phyloP scores from a whole-genome alignment of 305 asterid species.

The Solanum chacoense region DNA sequence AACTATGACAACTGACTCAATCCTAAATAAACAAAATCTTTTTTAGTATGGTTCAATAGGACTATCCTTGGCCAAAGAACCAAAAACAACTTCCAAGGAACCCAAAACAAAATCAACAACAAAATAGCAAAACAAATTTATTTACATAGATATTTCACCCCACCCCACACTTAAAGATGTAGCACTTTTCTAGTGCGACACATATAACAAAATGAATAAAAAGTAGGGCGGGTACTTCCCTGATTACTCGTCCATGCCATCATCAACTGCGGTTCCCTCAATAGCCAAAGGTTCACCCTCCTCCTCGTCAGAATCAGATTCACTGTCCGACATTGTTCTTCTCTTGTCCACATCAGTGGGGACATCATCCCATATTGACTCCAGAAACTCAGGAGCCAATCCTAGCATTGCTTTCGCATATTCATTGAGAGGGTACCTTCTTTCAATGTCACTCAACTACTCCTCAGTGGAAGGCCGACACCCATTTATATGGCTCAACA shows the following conservation, averaged over 20 bases:
- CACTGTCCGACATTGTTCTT: not conserved
- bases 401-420: not conserved
- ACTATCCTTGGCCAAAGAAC: not conserved
- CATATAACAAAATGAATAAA: not conserved
- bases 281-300: not conserved
- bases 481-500: not conserved
- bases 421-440: not conserved
- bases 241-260: not conserved
- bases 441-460: not conserved
- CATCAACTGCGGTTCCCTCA: not conserved
- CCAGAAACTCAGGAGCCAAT: not conserved
- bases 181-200: not conserved
- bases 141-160: not conserved
- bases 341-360: not conserved
- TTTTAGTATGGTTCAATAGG: not conserved
- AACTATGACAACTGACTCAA: not conserved
- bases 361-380: not conserved
- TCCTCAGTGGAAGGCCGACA: not conserved
- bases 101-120: not conserved
- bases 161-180: not conserved
- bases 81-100: not conserved
- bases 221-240: not conserved
- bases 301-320: not conserved
- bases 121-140: too few species aligned
- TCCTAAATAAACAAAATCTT: not conserved